phyloP scores from a whole-genome alignment of 805 yeast species.

The Kuraishia hungarica region DNA sequence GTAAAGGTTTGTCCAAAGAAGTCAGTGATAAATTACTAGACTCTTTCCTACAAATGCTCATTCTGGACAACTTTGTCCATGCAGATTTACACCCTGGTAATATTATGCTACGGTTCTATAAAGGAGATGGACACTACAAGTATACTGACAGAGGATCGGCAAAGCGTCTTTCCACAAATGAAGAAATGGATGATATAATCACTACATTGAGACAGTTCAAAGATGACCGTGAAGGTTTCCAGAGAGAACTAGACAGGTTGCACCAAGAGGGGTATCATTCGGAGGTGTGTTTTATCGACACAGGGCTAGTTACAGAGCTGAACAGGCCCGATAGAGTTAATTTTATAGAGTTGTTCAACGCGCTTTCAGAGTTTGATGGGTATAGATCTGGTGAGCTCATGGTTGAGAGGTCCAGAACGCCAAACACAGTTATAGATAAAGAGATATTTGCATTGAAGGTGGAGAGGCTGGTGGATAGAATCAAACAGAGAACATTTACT shows the following conservation, averaged over 20 bases:
- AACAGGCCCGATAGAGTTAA: conserved; percentile 71
- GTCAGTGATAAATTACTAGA: conserved; percentile 79
- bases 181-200: conserved; percentile 37
- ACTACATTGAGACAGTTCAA: conserved; percentile 27
- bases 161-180: conserved; percentile 32
- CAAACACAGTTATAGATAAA: conserved; percentile 79
- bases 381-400: conserved; percentile 90
- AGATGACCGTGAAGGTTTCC: conserved; percentile 31
- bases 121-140: conserved; percentile 29
- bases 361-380: conserved; percentile 89
- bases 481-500: conserved; percentile 84
- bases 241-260: conserved; percentile 33
- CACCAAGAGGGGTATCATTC: conserved; percentile 61
- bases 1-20: conserved; percentile 50
- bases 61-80: conserved; percentile 89
- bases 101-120: conserved; percentile 67
- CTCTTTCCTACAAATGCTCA: conserved; percentile 87
- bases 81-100: conserved; percentile 98
- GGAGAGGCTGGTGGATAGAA: conserved; percentile 70
- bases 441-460: conserved; percentile 86
- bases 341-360: conserved; percentile 82
- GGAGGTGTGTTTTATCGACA: conserved; percentile 84
- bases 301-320: conserved; percentile 89
- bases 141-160: conserved; percentile 24
- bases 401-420: conserved; percentile 92